Evolutionary conservation across 257 asterid species (phyloP), one percentile per base, ranked within the genome.

Genomic region (Solanum pimpinellifolium): DNA sequence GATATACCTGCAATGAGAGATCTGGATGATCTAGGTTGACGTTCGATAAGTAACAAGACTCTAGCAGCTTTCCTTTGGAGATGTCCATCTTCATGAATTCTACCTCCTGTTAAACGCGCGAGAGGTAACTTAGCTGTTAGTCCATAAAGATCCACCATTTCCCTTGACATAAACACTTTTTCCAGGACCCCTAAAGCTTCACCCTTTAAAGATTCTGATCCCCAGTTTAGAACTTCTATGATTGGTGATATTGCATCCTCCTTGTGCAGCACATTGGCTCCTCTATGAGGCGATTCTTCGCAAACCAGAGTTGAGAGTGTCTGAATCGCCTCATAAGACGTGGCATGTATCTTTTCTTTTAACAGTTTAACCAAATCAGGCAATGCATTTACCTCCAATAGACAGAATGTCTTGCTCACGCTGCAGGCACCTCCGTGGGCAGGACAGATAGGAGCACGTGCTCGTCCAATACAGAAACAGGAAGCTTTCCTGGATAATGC

Each of bases 281-380:
- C 96, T 83, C 87, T 85, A 25, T 92, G 92, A 62, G 96, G 94
- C 15, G 90, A 89, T 10, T 93, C 96, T 91, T 93, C 96, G 6
- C 44, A 90, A 21, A 93, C 96, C 31, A 93, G 89, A 15, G 96
- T 93, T 3, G 95, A 92, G n/a, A 93, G 93, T 2, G 96, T 92
- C 62, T 91, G 96, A 41, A 93, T 93, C 13, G 94, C 96, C 85
- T 93, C 96, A 29, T 91, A 92, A 62, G 96, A 92, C 3, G 95
- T 91, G 60, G 92, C 95, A 7, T 93, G 94, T 65, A 91, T 91
- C 47, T 89, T 91, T 65, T 76, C 92, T 29, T 25, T 89, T 39
- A 93, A n/a, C 6, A 91, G 92, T 1, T 41, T 52, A 13, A 93
- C 91, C 11, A 93, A 86, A 84, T 85, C 94, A 9, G 93, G 92